Conservation (phyloP, 2,329 filamentous ascomycete genomes). For the Scedosporium aurantiacum region DNA sequence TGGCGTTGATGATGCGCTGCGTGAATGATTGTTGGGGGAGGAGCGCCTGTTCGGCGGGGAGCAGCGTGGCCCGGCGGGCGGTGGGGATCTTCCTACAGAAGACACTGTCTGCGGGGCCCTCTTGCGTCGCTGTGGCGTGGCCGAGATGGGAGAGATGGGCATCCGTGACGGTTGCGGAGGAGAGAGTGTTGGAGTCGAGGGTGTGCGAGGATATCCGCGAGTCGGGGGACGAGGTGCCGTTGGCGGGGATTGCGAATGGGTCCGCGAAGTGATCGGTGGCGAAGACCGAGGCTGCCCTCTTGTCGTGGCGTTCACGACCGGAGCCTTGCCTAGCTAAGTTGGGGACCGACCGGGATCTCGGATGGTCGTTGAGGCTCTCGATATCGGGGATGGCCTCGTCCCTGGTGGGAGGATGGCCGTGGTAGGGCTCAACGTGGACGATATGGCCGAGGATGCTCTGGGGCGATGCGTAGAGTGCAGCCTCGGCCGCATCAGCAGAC, state of each 20-base stretch:
- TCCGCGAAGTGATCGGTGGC: conserved; percentile 23
- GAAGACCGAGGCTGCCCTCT: conserved; percentile 17
- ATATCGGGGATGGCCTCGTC: conserved; percentile 52
- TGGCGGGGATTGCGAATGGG: conserved; percentile 19
- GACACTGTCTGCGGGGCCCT: conserved; percentile 21
- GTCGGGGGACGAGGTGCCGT: conserved; percentile 28
- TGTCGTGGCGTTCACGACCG: conserved; percentile 14
- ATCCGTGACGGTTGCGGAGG: conserved; percentile 35
- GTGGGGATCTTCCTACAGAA: conserved; percentile 55
- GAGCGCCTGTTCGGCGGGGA: conserved; percentile 59
- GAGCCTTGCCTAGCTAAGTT: conserved; percentile 16
- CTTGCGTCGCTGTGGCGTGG: background rate
- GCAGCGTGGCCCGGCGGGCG: conserved; percentile 52
- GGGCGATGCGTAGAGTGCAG: conserved; percentile 58
- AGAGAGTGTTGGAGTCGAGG: conserved; percentile 35
- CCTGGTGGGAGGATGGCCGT: conserved; percentile 49
- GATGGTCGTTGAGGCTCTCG: conserved; percentile 19
- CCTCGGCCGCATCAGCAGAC: conserved; percentile 58
- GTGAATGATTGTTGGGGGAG: conserved; percentile 55
- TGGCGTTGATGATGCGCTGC: conserved; percentile 51
- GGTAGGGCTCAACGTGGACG: conserved; percentile 61
- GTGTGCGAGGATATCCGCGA: conserved; percentile 44
- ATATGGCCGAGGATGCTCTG: conserved; percentile 60
- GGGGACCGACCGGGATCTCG: conserved; percentile 26
- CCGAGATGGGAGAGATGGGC: background rate